Conservation (phyloP, 495 filamentous ascomycete species). For the Trichoderma erinaceum region DNA sequence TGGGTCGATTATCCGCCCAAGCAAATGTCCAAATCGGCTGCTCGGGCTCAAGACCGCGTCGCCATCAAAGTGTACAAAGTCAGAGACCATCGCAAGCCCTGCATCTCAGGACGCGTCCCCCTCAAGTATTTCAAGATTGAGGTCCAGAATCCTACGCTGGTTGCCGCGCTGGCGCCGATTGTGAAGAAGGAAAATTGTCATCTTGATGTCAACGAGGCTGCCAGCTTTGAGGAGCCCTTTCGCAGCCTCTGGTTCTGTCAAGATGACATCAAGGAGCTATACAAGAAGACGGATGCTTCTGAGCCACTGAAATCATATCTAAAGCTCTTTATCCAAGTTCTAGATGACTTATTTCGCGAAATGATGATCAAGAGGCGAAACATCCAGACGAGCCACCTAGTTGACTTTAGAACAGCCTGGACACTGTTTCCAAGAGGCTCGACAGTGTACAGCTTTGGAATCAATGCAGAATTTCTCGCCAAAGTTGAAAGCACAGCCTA, state of each 20-base stretch:
- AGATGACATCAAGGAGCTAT: constrained; percentile 27
- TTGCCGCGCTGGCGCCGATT: constrained; percentile 28
- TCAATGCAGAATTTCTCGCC: constrained; percentile 30
- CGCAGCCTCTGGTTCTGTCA: constrained; percentile 33
- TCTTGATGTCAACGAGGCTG: constrained; percentile 28
- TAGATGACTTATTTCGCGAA: constrained; percentile 34
- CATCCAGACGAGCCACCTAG: constrained; percentile 26
- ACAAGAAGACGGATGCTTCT: constrained; percentile 16
- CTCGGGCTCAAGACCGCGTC: constrained; percentile 31
- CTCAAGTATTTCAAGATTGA: constrained; percentile 32
- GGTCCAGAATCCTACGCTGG: constrained; percentile 31
- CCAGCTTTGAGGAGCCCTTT: constrained; percentile 32
- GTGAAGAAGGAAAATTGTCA: constrained; percentile 28
- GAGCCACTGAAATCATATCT: constrained; percentile 26
- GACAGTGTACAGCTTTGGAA: constrained; percentile 26
- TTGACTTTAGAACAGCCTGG: constrained; percentile 33
- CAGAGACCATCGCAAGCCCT: constrained; percentile 30
- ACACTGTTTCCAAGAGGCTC: constrained; percentile 31
- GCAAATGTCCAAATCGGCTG: constrained; percentile 30
- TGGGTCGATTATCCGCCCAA: constrained; percentile 37
- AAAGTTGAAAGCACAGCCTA: constrained; percentile 27
- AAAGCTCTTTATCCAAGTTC: constrained; percentile 28
- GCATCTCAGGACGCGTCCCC: constrained; percentile 27
- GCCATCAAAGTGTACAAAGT: constrained; percentile 38
- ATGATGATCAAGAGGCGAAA: constrained; percentile 25